Evolutionary conservation across 495 filamentous ascomycete species (phyloP), one percentile per base, ranked within the genome.

Genomic region (Hypoxylon lienhwacheense): DNA sequence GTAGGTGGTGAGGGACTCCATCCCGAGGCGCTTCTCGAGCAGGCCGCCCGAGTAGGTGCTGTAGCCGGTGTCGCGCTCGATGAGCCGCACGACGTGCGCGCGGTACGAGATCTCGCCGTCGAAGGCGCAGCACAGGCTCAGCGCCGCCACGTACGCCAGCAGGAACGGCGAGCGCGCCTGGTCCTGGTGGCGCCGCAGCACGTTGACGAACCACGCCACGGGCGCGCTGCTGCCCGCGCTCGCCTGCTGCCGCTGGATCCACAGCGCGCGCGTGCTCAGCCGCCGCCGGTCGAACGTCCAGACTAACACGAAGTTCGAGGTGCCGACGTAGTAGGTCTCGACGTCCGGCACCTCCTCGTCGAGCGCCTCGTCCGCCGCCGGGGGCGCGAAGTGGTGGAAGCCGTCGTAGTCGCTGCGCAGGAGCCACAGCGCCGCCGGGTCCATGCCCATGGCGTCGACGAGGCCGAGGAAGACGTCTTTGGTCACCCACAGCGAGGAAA

Each of bases 301-400:
- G 29, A 57, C 47, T 11, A 66, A 55, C 36, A 51, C 59, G 36
- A 62, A 65, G 41, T 45, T 53, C 5, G 58, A 61, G 16, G 53
- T 65, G 16, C 62, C 62, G 17, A 65, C 34, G 26, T 65, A 65
- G 48, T 62, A 62, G 29, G 62, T 61, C 34, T 61, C 51, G 15
- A 37, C 11, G 31, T 21, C 22, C 4, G 22, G 10, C n/a, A 5
- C 12, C 28, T 29, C 21, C 4, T 34, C 29, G 2, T 33, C 31
- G 4, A 25, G 14, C 2, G 12, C 42, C 2, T 1, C 5, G 6
- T 0, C 15, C 17, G 28, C 2, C 1, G 46, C 7, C 4, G 33
- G 14, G 2, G 37, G 15, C 2, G 33, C 26, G 19, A 61, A 55
- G 29, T 61, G 31, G 25, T 61, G 57, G 15, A 61, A 61, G 6